phyloP scores from a whole-genome alignment of 2,329 filamentous ascomycete species.

The Scortechinia acanthostroma region DNA sequence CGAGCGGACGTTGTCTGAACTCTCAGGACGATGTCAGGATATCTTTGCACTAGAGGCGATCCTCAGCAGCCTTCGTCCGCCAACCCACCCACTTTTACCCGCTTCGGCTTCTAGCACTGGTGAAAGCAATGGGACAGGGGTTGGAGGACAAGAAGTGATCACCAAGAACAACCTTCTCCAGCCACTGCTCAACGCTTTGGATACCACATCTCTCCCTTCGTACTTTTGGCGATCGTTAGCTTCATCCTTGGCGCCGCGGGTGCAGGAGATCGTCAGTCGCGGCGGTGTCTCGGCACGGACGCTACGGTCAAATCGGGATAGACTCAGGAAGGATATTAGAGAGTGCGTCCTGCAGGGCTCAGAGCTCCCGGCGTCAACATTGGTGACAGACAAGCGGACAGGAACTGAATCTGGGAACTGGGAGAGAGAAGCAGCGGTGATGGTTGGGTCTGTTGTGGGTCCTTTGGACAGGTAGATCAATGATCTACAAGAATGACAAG shows the following conservation, averaged over 20 bases:
- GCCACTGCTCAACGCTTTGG: conserved; percentile 43
- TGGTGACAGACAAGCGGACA: neutral
- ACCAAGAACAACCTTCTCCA: conserved; percentile 36
- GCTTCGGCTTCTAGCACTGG: neutral
- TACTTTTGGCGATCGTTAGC: conserved; percentile 64
- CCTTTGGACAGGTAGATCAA: neutral
- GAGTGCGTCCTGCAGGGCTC: conserved; percentile 55
- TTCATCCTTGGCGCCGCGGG: conserved; percentile 41
- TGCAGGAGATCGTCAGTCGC: conserved; percentile 49
- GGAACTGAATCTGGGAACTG: conserved; percentile 36
- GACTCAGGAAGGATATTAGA: conserved; percentile 43
- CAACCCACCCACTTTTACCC: neutral
- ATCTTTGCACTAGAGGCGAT: conserved; percentile 53
- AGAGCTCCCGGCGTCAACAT: conserved; percentile 29
- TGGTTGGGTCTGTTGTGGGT: conserved; percentile 48
- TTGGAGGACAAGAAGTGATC: neutral
- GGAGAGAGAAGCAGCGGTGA: conserved; percentile 61
- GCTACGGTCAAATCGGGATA: conserved; percentile 46
- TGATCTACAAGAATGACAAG: too few species aligned
- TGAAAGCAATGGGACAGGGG: neutral
- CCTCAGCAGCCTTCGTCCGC: conserved; percentile 32
- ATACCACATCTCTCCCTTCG: conserved; percentile 54
- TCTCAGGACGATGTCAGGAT: conserved; percentile 56
- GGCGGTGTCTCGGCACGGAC: conserved; percentile 54
- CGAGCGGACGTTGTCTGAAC: conserved; percentile 49